Conservation (phyloP, 2,329 filamentous ascomycete species). For the Stagonosporopsis rhizophila region DNA sequence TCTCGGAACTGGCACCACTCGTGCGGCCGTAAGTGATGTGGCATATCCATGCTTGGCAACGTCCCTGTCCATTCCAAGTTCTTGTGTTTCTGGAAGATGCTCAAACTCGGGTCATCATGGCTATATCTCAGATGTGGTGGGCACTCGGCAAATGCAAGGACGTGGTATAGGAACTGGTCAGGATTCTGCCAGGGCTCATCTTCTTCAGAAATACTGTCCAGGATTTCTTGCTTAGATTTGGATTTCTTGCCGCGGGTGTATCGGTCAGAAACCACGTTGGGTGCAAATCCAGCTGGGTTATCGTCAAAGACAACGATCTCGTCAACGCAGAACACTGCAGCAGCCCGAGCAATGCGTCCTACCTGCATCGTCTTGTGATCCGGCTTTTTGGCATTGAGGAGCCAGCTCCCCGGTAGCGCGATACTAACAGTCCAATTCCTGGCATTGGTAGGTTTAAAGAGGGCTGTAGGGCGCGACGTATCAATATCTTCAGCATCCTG, state of each 20-base stretch:
- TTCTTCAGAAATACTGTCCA: slow-evolving; percentile 46
- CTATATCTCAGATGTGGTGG: slow-evolving; percentile 72
- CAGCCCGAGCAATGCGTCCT: slow-evolving; percentile 78
- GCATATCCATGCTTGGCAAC: slow-evolving; percentile 81
- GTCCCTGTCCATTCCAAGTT: slow-evolving; percentile 77
- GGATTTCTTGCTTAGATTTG: slow-evolving; percentile 50
- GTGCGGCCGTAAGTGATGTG: slow-evolving; percentile 77
- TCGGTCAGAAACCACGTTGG: slow-evolving; percentile 29
- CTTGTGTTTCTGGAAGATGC: slow-evolving; percentile 78
- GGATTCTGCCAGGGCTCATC: slow-evolving; percentile 71
- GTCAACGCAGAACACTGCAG: slow-evolving; percentile 84
- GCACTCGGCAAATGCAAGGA: slow-evolving; percentile 82
- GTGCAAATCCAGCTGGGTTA: slow-evolving; percentile 51
- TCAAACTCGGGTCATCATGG: slow-evolving; percentile 58
- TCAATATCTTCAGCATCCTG: slow-evolving; percentile 45
- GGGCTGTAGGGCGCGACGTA: slow-evolving; percentile 71
- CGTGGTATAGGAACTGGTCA: slow-evolving; percentile 78
- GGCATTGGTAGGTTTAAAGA: slow-evolving; percentile 70
- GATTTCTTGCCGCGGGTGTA: slow-evolving; percentile 32
- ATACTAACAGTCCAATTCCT: slow-evolving; percentile 78
- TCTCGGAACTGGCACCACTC: slow-evolving; percentile 84
- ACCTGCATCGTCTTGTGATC: slow-evolving; percentile 78
- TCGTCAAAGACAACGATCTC: slow-evolving; percentile 86
- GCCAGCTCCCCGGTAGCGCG: slow-evolving; percentile 77
- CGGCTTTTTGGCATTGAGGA: slow-evolving; percentile 68